Conservation (phyloP, 2,329 filamentous ascomycete species). For the Aspergillus novoparasiticus region DNA sequence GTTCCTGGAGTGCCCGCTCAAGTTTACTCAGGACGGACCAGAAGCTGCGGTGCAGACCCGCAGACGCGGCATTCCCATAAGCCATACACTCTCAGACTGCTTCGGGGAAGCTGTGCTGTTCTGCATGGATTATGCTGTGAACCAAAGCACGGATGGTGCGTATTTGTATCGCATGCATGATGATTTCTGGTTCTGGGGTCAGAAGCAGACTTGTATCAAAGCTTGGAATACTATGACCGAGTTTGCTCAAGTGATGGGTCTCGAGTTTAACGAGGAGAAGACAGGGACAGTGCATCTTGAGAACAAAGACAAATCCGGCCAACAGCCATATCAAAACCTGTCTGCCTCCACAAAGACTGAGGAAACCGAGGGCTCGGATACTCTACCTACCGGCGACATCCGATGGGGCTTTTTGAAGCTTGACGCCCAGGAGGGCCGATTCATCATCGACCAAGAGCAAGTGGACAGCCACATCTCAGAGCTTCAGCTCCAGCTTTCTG, state of each 20-base stretch:
- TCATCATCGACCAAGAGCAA: constrained; percentile 61
- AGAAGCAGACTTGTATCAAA: constrained; percentile 54
- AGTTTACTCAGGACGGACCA: constrained; percentile 58
- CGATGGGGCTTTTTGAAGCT: constrained; percentile 64
- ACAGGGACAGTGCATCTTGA: constrained; percentile 55
- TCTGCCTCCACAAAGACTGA: constrained; percentile 5
- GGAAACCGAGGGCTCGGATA: neutral
- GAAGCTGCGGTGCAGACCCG: constrained; percentile 49
- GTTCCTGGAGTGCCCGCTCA: constrained; percentile 62
- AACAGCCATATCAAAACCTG: constrained; percentile 1
- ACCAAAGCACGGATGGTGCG: constrained; percentile 56
- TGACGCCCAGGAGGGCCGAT: constrained; percentile 55
- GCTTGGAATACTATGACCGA: constrained; percentile 62
- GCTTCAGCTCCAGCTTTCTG: constrained; percentile 59
- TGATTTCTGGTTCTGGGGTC: constrained; percentile 69
- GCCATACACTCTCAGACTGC: constrained; percentile 60
- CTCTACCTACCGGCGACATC: constrained; percentile 57
- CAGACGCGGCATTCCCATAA: constrained; percentile 61
- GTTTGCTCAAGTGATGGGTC: constrained; percentile 59
- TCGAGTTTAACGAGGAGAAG: constrained; percentile 61
- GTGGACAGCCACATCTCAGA: constrained; percentile 64
- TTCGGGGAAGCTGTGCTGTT: constrained; percentile 65
- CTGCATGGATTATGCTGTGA: constrained; percentile 66
- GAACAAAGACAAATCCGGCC: constrained; percentile 16
- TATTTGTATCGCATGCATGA: constrained; percentile 66